Percentiles rank a stretch among this genome's conserved stretches.
Evolutionary conservation across 2,329 filamentous ascomycete species (phyloP).

Genomic region (Apiospora hydei): DNA sequence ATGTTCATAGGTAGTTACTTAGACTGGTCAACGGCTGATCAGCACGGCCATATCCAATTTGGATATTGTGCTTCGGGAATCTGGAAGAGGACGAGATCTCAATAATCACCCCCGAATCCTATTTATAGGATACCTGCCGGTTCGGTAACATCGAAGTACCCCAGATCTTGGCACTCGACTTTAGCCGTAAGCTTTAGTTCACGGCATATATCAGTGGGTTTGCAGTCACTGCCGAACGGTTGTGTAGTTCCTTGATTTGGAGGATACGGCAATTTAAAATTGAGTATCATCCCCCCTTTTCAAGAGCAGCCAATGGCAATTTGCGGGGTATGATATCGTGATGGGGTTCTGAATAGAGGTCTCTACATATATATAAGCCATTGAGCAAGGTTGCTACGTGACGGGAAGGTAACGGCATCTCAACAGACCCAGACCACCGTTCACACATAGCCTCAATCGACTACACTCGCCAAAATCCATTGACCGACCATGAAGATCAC

Average conservation of each 20-base stretch:
- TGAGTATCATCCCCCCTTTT: not conserved
- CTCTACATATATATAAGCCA: not conserved
- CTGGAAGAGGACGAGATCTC: not conserved
- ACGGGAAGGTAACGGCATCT: not conserved
- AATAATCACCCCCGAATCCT: not conserved
- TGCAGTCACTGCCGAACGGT: not conserved
- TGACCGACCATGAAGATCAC: not conserved
- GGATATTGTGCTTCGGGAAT: not conserved
- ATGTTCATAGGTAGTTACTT: too few species aligned
- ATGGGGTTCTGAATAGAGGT: too few species aligned
- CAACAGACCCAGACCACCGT: not conserved
- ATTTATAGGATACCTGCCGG: not conserved
- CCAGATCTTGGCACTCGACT: constrained; percentile 14
- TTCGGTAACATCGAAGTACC: not conserved
- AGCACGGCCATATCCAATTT: too few species aligned
- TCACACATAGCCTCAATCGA: not conserved
- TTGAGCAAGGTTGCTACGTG: not conserved
- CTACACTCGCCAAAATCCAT: not conserved
- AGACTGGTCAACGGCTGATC: not conserved
- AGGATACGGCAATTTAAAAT: not conserved
- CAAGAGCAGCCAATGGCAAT: not conserved
- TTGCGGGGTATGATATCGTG: not conserved
- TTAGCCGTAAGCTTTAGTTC: not conserved
- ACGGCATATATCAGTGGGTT: not conserved
- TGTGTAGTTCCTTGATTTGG: not conserved